These are phyloP conservation scores for Barnettozyma pratensis DNA, from an alignment of 805 yeast genomes.

Conservation along the genomic window DNA sequence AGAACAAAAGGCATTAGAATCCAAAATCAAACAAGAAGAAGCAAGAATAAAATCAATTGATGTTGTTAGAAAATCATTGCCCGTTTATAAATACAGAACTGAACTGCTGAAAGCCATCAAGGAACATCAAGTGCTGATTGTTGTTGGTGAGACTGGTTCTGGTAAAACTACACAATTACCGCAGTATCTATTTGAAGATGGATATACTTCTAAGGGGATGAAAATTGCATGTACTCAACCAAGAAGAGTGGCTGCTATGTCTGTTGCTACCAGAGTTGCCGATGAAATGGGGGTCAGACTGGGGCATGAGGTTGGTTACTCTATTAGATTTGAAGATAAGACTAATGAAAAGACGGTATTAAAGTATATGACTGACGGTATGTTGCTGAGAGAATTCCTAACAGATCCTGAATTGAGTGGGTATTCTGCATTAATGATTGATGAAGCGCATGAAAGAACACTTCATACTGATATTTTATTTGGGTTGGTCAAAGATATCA, in stretches of 20 bases:
- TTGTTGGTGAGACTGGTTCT: slow-evolving; percentile 88
- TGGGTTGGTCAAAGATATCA: slow-evolving; percentile 72
- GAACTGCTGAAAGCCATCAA: slow-evolving; percentile 55
- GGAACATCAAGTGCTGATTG: slow-evolving; percentile 61
- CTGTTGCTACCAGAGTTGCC: slow-evolving; percentile 88
- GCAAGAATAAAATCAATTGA: slow-evolving; percentile 26
- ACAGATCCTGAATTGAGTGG: slow-evolving; percentile 62
- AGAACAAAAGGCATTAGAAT: slow-evolving; percentile 33
- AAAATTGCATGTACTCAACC: slow-evolving; percentile 90
- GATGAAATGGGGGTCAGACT: slow-evolving; percentile 76
- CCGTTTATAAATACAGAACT: slow-evolving; percentile 63
- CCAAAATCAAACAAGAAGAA: slow-evolving; percentile 27
- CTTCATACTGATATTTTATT: slow-evolving; percentile 82
- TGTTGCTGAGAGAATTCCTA: slow-evolving; percentile 80
- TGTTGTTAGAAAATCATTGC: slow-evolving; percentile 58
- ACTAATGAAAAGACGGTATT: slow-evolving; percentile 60
- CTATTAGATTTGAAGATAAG: slow-evolving; percentile 80
- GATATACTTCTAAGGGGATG: slow-evolving; percentile 55
- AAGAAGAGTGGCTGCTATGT: slow-evolving; percentile 89
- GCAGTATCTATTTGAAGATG: slow-evolving; percentile 79
- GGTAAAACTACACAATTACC: slow-evolving; percentile 95
- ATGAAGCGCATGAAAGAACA: slow-evolving; percentile 97
- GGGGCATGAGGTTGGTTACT: slow-evolving; percentile 89
- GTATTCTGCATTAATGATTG: slow-evolving; percentile 85
- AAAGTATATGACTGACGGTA: slow-evolving; percentile 95